These are phyloP conservation scores for Trematosphaeria pertusa DNA, from an alignment of 2,329 filamentous ascomycete genomes.

Conservation along the genomic window DNA sequence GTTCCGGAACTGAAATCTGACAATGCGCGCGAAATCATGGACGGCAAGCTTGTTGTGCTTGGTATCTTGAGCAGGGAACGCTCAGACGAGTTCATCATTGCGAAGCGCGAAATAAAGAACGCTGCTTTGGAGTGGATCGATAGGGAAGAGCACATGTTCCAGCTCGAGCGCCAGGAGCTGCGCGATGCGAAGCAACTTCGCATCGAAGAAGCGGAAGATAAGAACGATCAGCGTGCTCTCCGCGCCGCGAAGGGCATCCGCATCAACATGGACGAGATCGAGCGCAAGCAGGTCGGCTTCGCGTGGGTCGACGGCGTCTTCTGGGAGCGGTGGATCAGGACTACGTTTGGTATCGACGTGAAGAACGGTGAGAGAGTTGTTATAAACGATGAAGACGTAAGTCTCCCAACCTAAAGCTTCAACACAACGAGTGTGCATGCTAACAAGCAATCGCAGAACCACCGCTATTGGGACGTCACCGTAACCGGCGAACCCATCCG, in stretches of 20 bases:
- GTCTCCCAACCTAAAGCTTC: conserved; percentile 45
- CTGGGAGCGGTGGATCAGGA: conserved; percentile 96
- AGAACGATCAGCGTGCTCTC: conserved; percentile 85
- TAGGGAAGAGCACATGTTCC: conserved; percentile 89
- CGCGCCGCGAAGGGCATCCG: conserved; percentile 87
- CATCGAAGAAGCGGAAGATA: conserved; percentile 95
- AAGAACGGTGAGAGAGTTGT: conserved; percentile 87
- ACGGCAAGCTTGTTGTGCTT: conserved; percentile 91
- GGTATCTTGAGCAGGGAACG: conserved; percentile 84
- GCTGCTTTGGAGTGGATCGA: conserved; percentile 98
- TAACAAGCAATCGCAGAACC: conserved; percentile 65
- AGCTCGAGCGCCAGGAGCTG: conserved; percentile 90
- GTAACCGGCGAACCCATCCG: conserved; percentile 89
- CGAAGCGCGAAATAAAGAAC: conserved; percentile 90
- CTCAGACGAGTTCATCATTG: conserved; percentile 76
- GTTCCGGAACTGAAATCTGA: conserved; percentile 91
- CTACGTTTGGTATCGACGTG: conserved; percentile 92
- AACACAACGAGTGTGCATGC: conserved; percentile 1
- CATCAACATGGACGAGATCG: conserved; percentile 87
- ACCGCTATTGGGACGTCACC: conserved; percentile 92
- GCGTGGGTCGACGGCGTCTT: conserved; percentile 97
- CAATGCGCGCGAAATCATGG: conserved; percentile 95
- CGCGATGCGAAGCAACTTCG: conserved; percentile 93
- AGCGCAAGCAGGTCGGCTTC: conserved; percentile 89
- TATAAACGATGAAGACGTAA: conserved; percentile 96